Conservation (phyloP, 2,329 filamentous ascomycete species). For the Pestalotiopsis sp. region DNA sequence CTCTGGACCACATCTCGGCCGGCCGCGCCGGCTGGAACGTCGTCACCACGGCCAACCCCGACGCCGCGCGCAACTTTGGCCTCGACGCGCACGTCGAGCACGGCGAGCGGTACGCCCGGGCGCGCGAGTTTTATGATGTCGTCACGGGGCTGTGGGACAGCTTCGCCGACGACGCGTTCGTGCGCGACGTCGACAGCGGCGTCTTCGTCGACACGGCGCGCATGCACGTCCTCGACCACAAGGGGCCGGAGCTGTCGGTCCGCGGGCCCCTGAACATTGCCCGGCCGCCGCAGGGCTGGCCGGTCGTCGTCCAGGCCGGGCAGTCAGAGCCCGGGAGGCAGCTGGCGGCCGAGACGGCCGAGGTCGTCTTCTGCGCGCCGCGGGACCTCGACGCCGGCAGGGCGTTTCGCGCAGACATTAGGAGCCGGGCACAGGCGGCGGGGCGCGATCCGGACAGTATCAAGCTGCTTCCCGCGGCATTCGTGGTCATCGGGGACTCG, state of each 20-base stretch:
- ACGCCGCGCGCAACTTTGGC: slow-evolving; percentile 55
- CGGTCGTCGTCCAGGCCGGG: slow-evolving; percentile 58
- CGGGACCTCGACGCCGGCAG: slow-evolving; percentile 47
- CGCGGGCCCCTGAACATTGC: slow-evolving; percentile 55
- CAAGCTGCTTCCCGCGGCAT: slow-evolving; percentile 55
- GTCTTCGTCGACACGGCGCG: slow-evolving; percentile 54
- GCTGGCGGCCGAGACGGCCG: slow-evolving; percentile 55
- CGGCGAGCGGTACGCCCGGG: slow-evolving; percentile 51
- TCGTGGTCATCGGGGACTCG: slow-evolving; percentile 52
- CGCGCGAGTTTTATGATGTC: slow-evolving; percentile 55
- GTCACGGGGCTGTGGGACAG: slow-evolving; percentile 57
- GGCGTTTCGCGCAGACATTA: slow-evolving; percentile 54
- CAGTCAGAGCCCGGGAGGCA: slow-evolving; percentile 55
- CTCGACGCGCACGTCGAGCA: slow-evolving; percentile 53
- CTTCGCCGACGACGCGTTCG: slow-evolving; percentile 59
- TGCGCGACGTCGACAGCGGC: slow-evolving; percentile 49
- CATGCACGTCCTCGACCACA: slow-evolving; percentile 55
- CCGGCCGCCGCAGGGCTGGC: slow-evolving; percentile 56
- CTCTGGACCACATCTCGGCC: slow-evolving; percentile 53
- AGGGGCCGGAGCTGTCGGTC: slow-evolving; percentile 49
- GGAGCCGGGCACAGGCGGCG: slow-evolving; percentile 45
- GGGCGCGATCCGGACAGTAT: slow-evolving; percentile 49
- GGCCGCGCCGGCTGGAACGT: slow-evolving; percentile 59
- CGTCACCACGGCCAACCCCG: slow-evolving; percentile 55
- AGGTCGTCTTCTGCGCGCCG: slow-evolving; percentile 55